Conservation (phyloP, 768 basidiomycete species). For the Sistotremastrum niveocremeum region DNA sequence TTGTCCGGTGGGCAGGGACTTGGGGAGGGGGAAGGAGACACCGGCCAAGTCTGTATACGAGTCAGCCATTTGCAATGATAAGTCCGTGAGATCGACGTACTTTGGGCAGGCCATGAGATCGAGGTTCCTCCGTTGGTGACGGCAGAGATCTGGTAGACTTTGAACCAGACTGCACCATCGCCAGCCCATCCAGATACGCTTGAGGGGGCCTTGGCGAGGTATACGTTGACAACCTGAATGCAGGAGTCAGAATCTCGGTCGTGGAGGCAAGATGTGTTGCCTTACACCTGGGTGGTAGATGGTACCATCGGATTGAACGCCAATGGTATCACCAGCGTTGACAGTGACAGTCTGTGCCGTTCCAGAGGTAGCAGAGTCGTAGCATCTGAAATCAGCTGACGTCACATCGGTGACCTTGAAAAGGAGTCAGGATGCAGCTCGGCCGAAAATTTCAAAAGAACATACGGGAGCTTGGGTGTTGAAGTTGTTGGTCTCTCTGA, state of each 20-base stretch:
- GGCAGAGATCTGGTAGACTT: slow-evolving; percentile 32
- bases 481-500: slow-evolving; percentile 36
- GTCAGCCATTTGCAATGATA: slow-evolving; percentile 22
- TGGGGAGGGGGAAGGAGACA: slow-evolving; percentile 28
- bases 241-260: too few species aligned
- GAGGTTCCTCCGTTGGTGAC: slow-evolving; percentile 31
- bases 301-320: slow-evolving; percentile 26
- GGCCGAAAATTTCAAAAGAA: neutral
- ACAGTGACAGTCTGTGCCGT: slow-evolving; percentile 31
- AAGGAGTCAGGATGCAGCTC: neutral
- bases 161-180: slow-evolving; percentile 35
- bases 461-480: slow-evolving; percentile 25
- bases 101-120: slow-evolving; percentile 33
- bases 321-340: slow-evolving; percentile 29
- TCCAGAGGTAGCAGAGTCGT: slow-evolving; percentile 25
- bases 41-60: slow-evolving; percentile 14
- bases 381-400: slow-evolving; percentile 33
- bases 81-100: slow-evolving; percentile 11
- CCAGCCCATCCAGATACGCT: slow-evolving; percentile 28
- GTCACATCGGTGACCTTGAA: slow-evolving; percentile 31
- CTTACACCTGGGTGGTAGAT: slow-evolving; percentile 36
- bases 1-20: slow-evolving; percentile 29
- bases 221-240: slow-evolving; percentile 14
- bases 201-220: slow-evolving; percentile 32
- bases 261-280: too few species aligned